phyloP scores from a whole-genome alignment of 768 basidiomycete species.

The Suillus ampliporus region DNA sequence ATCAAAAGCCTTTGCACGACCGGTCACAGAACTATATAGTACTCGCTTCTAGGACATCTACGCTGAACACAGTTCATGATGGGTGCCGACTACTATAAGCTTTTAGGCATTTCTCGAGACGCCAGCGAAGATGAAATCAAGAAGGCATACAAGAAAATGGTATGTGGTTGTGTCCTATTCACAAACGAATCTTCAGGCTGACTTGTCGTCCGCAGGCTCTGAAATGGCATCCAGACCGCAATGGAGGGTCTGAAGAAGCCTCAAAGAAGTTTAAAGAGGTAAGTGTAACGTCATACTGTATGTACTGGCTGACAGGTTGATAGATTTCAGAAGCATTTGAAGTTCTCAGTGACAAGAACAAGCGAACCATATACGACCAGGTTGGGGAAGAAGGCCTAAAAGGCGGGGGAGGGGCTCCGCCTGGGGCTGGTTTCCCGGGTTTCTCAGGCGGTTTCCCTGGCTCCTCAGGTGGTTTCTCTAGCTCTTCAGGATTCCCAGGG shows the following conservation, averaged over 20 bases:
- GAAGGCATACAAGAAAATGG: conserved; percentile 95
- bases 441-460: conserved; percentile 42
- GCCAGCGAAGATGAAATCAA: conserved; percentile 90
- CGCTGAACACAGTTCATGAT: conserved; percentile 44
- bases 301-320: neutral
- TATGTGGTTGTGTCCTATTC: conserved; percentile 33
- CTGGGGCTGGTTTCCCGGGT: conserved; percentile 51
- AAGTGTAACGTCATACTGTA: conserved; percentile 16
- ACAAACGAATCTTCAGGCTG: conserved; percentile 11
- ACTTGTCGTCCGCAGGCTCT: conserved; percentile 59
- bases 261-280: conserved; percentile 93
- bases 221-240: conserved; percentile 96
- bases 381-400: conserved; percentile 97
- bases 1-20: neutral
- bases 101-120: conserved; percentile 72
- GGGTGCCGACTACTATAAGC: conserved; percentile 90
- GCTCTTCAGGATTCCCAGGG: conserved; percentile 52
- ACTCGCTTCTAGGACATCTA: neutral
- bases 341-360: conserved; percentile 87
- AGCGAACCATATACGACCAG: conserved; percentile 87
- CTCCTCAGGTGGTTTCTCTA: conserved; percentile 39
- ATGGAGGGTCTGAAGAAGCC: conserved; percentile 84
- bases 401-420: conserved; percentile 58
- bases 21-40: conserved; percentile 11
- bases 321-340: conserved; percentile 96